Conservation (phyloP, 306 rosid genomes). For the Abrus precatorius region DNA sequence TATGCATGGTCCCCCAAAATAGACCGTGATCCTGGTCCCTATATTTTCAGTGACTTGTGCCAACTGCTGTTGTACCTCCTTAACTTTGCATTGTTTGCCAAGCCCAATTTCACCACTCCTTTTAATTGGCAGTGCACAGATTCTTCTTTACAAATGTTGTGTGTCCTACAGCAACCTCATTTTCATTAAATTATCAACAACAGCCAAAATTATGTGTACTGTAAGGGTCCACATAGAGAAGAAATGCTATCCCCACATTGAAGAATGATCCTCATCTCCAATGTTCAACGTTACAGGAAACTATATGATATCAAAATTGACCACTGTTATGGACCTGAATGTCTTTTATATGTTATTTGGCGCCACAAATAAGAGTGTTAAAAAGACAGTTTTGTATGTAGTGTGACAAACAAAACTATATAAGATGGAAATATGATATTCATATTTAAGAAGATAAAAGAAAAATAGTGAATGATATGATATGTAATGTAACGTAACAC, state of each 20-base stretch:
- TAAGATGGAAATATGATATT: too few species aligned
- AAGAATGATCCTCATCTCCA: not conserved
- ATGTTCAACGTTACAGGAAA: not conserved
- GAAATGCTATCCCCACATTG: conserved; percentile 35
- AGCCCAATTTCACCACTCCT: conserved; percentile 38
- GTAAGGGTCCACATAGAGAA: conserved; percentile 33
- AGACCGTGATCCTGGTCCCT: conserved; percentile 31
- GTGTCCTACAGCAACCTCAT: conserved; percentile 32
- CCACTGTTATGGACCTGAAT: not conserved
- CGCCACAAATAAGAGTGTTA: conserved; percentile 4
- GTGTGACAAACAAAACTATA: not conserved
- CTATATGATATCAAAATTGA: conserved; percentile 32
- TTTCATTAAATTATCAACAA: conserved; percentile 41
- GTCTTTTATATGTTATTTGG: conserved; percentile 19
- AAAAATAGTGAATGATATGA: too few species aligned
- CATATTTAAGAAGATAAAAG: too few species aligned
- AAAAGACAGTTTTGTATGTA: conserved; percentile 11
- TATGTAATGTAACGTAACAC: too few species aligned
- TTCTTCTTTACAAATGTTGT: conserved; percentile 12
- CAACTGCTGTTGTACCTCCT: conserved; percentile 34
- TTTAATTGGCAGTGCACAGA: conserved; percentile 43
- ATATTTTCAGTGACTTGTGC: conserved; percentile 2
- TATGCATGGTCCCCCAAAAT: conserved; percentile 35
- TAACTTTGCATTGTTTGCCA: conserved; percentile 29
- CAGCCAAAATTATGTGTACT: conserved; percentile 23